phyloP scores from a whole-genome alignment of 176 grass and related monocot genomes.

The Echinochloa phyllopogon region DNA sequence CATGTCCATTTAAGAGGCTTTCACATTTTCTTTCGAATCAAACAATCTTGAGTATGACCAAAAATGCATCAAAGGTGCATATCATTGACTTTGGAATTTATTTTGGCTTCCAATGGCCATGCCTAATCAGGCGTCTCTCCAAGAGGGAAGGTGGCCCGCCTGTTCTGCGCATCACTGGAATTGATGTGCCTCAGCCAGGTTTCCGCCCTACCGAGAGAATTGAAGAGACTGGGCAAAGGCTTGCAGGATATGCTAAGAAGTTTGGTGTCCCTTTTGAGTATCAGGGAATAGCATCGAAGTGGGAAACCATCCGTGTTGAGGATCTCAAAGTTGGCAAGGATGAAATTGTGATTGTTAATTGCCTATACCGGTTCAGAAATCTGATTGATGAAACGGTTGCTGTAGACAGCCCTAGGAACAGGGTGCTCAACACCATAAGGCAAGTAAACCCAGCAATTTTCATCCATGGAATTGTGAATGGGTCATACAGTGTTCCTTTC shows the following conservation, averaged over 20 bases:
- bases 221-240: slow-evolving; percentile 86
- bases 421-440: slow-evolving; percentile 93
- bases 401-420: slow-evolving; percentile 91
- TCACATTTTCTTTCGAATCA: slow-evolving; percentile 97
- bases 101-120: slow-evolving; percentile 96
- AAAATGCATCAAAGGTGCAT: slow-evolving; percentile 85
- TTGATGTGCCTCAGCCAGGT: slow-evolving; percentile 92
- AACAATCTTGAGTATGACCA: slow-evolving; percentile 79
- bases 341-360: slow-evolving; percentile 94
- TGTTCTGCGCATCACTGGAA: slow-evolving; percentile 81
- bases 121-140: slow-evolving; percentile 82
- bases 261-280: slow-evolving; percentile 86
- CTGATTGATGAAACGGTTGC: slow-evolving; percentile 93
- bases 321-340: slow-evolving; percentile 77
- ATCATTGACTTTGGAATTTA: slow-evolving; percentile 98
- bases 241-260: slow-evolving; percentile 83
- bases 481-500: slow-evolving; percentile 94
- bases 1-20: slow-evolving; percentile 92
- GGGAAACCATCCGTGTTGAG: slow-evolving; percentile 81
- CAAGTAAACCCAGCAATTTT: slow-evolving; percentile 88
- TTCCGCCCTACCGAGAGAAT: slow-evolving; percentile 89
- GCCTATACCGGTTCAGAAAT: slow-evolving; percentile 93
- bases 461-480: slow-evolving; percentile 94
- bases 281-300: slow-evolving; percentile 88
- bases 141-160: slow-evolving; percentile 77